Conservation (phyloP, 352 stramenopile genomes). For the Globisporangium mamillatum region DNA sequence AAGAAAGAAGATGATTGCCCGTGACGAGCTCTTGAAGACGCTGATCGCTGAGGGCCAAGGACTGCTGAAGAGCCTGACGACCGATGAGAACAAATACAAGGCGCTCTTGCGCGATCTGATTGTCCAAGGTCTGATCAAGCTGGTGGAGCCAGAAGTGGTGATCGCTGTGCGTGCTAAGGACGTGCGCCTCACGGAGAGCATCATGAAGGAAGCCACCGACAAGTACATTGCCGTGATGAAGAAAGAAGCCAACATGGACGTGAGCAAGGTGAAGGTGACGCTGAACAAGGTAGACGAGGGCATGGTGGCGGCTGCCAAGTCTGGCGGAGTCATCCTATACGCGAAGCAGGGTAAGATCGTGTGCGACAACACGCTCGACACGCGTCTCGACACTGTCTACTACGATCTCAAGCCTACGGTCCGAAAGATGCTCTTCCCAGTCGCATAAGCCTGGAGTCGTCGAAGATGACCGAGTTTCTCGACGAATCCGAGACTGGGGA, state of each 20-base stretch:
- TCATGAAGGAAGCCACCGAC: slow-evolving; percentile 84
- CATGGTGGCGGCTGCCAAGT: slow-evolving; percentile 78
- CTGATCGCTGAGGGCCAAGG: slow-evolving; percentile 67
- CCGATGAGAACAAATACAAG: slow-evolving; percentile 89
- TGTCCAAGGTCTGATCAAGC: slow-evolving; percentile 98
- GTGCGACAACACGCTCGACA: slow-evolving; percentile 97
- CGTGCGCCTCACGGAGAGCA: slow-evolving; percentile 79
- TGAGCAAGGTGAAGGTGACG: slow-evolving; percentile 88
- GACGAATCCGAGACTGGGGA: neutral
- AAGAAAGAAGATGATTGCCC: slow-evolving; percentile 96
- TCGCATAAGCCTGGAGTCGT: slow-evolving; percentile 24
- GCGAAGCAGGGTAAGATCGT: slow-evolving; percentile 95
- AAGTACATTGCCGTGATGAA: slow-evolving; percentile 86
- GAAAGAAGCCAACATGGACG: slow-evolving; percentile 89
- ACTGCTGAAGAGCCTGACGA: slow-evolving; percentile 48
- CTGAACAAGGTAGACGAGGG: slow-evolving; percentile 87
- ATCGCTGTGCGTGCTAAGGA: slow-evolving; percentile 92
- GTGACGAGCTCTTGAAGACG: slow-evolving; percentile 89
- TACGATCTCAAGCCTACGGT: slow-evolving; percentile 81
- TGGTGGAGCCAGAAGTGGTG: slow-evolving; percentile 94
- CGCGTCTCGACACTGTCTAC: slow-evolving; percentile 78
- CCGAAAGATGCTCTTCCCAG: slow-evolving; percentile 78
- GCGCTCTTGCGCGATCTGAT: slow-evolving; percentile 95
- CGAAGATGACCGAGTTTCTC: neutral
- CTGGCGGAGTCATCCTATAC: slow-evolving; percentile 83